phyloP scores from a whole-genome alignment of 2,329 filamentous ascomycete genomes.

The Aspergillus persii region DNA sequence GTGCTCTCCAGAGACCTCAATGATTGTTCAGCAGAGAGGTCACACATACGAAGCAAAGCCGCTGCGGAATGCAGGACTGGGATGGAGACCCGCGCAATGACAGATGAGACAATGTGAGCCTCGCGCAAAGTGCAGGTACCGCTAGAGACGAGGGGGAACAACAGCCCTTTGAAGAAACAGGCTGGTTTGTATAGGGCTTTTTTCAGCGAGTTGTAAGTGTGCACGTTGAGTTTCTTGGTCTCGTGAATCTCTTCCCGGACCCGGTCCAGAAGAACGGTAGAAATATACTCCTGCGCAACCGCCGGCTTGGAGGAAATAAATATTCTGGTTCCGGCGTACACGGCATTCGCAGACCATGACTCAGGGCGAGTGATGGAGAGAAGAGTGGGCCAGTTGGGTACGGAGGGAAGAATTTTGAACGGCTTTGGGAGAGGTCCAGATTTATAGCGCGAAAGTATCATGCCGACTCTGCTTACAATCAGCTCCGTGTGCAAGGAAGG shows the following conservation, averaged over 20 bases:
- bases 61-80: conserved; percentile 91
- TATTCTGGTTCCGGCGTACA: conserved; percentile 85
- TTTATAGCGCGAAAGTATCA: conserved; percentile 89
- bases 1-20: conserved; percentile 74
- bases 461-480: conserved; percentile 62
- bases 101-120: conserved; percentile 85
- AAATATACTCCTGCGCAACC: conserved; percentile 80
- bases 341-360: conserved; percentile 72
- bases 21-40: conserved; percentile 89
- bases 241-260: conserved; percentile 95
- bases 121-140: conserved; percentile 90
- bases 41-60: conserved; percentile 85
- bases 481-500: conserved; percentile 9
- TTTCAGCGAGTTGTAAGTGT: conserved; percentile 91
- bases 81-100: conserved; percentile 79
- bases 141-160: conserved; percentile 83
- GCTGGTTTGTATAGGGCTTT: conserved; percentile 91
- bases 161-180: conserved; percentile 93
- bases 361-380: conserved; percentile 81
- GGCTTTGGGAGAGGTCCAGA: conserved; percentile 96
- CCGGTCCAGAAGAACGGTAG: conserved; percentile 79
- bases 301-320: conserved; percentile 82
- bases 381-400: conserved; percentile 89
- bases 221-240: conserved; percentile 90
- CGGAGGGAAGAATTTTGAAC: conserved; percentile 91